Percentiles rank a stretch among this genome's conserved stretches.
phyloP scores from a whole-genome alignment of 2,329 filamentous ascomycete genomes.

The Penicillium sp. region DNA sequence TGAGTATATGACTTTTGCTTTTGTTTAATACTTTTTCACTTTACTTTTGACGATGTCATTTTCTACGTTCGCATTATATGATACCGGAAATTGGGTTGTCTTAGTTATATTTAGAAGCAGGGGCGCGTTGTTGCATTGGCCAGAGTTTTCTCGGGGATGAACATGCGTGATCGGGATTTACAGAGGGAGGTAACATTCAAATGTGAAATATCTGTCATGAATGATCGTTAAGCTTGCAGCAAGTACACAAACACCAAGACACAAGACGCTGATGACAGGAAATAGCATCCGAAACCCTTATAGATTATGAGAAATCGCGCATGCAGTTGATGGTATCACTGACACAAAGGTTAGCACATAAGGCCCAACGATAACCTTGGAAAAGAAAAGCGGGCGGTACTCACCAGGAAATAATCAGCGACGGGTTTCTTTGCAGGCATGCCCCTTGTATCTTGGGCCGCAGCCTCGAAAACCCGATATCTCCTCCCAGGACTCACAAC shows the following conservation, averaged over 20 bases:
- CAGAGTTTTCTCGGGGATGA: background rate
- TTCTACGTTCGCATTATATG: no score
- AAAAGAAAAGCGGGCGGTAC: conserved; percentile 6
- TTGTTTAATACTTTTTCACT: no score
- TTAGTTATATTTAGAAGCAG: no score
- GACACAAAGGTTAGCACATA: conserved; percentile 9
- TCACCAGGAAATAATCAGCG: conserved; percentile 84
- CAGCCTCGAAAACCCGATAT: conserved; percentile 94
- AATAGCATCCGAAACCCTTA: conserved; percentile 14
- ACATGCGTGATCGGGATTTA: background rate
- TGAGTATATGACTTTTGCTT: no score
- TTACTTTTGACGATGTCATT: no score
- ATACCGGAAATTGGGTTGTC: no score
- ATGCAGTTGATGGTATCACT: conserved; percentile 25
- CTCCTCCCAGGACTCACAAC: conserved; percentile 73
- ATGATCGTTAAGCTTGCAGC: conserved; percentile 24
- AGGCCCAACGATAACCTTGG: background rate
- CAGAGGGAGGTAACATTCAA: conserved; percentile 1
- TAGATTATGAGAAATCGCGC: conserved; percentile 7
- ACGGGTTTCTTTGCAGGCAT: conserved; percentile 99
- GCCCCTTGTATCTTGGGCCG: conserved; percentile 88
- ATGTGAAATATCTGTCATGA: conserved; percentile 19
- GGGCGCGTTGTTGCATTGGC: no score
- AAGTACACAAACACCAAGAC: conserved; percentile 23
- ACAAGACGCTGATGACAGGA: conserved; percentile 18